Base-by-base conservation (phyloP, 352 stramenopile species). In the Thraustochytrium striatum region DNA sequence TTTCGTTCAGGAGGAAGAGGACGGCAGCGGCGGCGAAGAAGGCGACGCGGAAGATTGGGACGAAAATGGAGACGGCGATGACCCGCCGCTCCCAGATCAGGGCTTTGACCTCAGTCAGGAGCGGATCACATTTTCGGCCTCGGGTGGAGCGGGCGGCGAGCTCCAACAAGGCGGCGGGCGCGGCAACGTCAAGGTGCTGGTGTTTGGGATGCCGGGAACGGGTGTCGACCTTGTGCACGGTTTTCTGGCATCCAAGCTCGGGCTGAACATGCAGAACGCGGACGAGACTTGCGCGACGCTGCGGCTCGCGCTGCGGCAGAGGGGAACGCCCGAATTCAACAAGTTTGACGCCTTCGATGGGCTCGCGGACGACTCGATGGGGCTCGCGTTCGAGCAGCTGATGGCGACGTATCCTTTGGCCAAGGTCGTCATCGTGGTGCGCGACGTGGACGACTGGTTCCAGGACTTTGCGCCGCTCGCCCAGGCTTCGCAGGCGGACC, bases 301-400 rank as follows among this genome's bases (percentile, higher is more conserved):
- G n/a, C 44, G 44, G n/a, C 32, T 61, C 32, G 25, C 61, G 11
- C 43, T 75, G 39, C 35, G 16, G 3, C 43, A 30, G 52, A 39
- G 41, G 3, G 65, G 65, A 21, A 21, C 52, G 9, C 65, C 65
- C 3, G 30, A 38, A 1, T 75, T 75, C 30, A 38, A 75, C 36
- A 75, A 75, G 35, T 75, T 75, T 9, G 65, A 75, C 47, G 13
- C 9, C 7, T 61, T 61, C 52, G 65, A 75, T 21, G 65, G 41
- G 30, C n/a, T 75, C 21, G 65, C 52, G 16, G 65, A 75, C 30
- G 65, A 75, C 41, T 61, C 65, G 1, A 43, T 38, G 9, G 21
- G 41, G 16, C 21, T 58, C 44, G 7, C 61, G 5, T 75, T 62
- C 32, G 65, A 75, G 35, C 32, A 75, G 65, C 39, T 75, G n/a